Base-by-base conservation (phyloP, 176 grass and related monocot genomes). In the Oryza meyeriana region DNA sequence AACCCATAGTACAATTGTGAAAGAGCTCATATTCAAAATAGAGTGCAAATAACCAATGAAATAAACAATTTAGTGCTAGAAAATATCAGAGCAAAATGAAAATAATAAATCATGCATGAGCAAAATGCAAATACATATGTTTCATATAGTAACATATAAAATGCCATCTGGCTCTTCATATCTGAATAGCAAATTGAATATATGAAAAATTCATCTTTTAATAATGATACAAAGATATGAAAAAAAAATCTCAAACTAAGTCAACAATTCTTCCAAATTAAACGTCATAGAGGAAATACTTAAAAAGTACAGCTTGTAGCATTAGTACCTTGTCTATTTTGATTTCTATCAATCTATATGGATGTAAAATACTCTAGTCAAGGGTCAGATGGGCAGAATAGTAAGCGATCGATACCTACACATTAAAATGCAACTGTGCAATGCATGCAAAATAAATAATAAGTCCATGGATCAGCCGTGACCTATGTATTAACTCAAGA, bases 331-430 rank as follows among this genome's bases (percentile, higher is more conserved):
- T 66, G 42, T 32, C 34, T 26, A 11, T 48, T 74, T 61, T 40
- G 69, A 50, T 79, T 69, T 73, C 11, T 24, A 36, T 20, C 66
- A 31, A 68, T 85, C 74, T 33, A 52, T 33, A 28, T 48, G 66
- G 22, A 77, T 12, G 27, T 78, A 64, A 48, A 59, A 77, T 64
- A 82, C 31, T 66, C 10, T 34, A 69, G 78, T 89, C 88, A 78
- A 70, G 42, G 16, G 78, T 85, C 82, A 86, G 61, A 38, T 29
- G 73, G 65, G 32, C 66, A 57, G 31, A 71, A 89, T 80, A 80
- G 82, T 77, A 85, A 76, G 65, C 66, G 65, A 82, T 22, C 45
- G 45, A 48, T 72, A 57, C 72, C 64, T 77, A 36, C 83, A 66
- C 57, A 76, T 39, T 27, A 57, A 52, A 6, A 67, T 82, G 61